Base-by-base conservation (phyloP, 2,329 filamentous ascomycete genomes). In the Talaromyces sp. region DNA sequence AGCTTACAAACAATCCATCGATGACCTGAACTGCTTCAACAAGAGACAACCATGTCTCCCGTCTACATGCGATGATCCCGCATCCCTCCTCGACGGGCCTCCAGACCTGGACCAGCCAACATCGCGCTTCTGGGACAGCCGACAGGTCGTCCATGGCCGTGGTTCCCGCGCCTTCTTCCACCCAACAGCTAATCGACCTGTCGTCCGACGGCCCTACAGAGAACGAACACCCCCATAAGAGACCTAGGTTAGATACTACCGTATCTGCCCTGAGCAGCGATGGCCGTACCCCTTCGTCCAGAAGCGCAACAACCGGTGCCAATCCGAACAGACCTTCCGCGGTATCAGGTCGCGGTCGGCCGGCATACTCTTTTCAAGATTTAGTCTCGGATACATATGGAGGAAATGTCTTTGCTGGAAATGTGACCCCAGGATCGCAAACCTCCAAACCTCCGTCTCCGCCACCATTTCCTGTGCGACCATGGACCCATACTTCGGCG, bases 61-160 rank as follows among this genome's bases (percentile, higher is more conserved):
- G 78, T 79, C 74, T 73, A 64, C 70, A 72, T 73, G 73, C 74
- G 70, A 79, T 80, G 77, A 79, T 77, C 68, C 75, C 77, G 66
- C 73, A 77, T 74, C 71, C 77, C 68, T 78, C 76, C 67, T 74
- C 50, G 52, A 63, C 74, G 70, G 75, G 75, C 70, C 73, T 74
- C 70, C 77, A 78, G 73, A 68, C 73, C 64, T 77, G 75, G 76
- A 74, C 73, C 65, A 73, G 75, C 64, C 73, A 74, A 65, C 69
- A 73, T 68, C 74, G 73, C 67, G 63, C 71, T 64, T 67, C 73
- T 65, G 74, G 75, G 70, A 73, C 69, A 45, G 71, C 69, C 61
- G 73, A 73, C 60, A 70, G 70, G 65, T 68, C 70, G 67, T 65
- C 73, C 68, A 71, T 70, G 66, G 67, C 72, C 63, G 61, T 68